Base-by-base conservation (phyloP, 192 early-diverging fungal genomes). In the Obelidium mucronatum region DNA sequence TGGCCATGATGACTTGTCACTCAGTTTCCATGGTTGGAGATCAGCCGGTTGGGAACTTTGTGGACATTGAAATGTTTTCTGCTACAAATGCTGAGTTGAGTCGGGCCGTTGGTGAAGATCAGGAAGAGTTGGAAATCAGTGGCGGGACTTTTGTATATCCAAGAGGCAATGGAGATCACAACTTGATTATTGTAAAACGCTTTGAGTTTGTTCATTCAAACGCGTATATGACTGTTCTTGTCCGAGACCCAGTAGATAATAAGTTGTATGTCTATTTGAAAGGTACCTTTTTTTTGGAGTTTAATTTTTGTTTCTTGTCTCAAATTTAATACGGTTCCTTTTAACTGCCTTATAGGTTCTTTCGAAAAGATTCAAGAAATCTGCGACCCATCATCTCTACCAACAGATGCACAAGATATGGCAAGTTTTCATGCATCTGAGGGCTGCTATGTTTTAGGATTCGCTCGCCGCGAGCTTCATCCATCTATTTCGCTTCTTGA, bases 371-470 rank as follows among this genome's bases (percentile, higher is more conserved):
- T 94, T 48, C 79, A 80, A 59, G 83, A 82, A 52, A 78, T 92
- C 22, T 78, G 84, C 35, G 67, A 77, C 42, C 62, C 80, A 1
- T 60, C 72, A 1, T 80, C 81, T 11, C 26, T 90, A 24, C 93
- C 93, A 0, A 73, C 39, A 3, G 80, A 91, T 75, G 93, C 90
- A 60, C 86, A 90, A 42, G 22, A 52, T 13, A 79, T 83, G 24
- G 82, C 93, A 1, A 81, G 84, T 17, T 56, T 80, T 36, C 90
- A 89, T 78, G 92, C 94, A 4, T 76, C 82, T 55, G 82, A 91
- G 62, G 94, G 94, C 11, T 92, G 91, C 70, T 95, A 95, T 76
- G 94, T 95, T n/a, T 78, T 95, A 24, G 92, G 91, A 0, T 69
- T 94, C 6, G 91, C 93, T 35, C 81, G 87, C 65, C 82, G 83